phyloP scores from a whole-genome alignment of 169 alveolate species.

The Perkinsus chesapeaki region DNA sequence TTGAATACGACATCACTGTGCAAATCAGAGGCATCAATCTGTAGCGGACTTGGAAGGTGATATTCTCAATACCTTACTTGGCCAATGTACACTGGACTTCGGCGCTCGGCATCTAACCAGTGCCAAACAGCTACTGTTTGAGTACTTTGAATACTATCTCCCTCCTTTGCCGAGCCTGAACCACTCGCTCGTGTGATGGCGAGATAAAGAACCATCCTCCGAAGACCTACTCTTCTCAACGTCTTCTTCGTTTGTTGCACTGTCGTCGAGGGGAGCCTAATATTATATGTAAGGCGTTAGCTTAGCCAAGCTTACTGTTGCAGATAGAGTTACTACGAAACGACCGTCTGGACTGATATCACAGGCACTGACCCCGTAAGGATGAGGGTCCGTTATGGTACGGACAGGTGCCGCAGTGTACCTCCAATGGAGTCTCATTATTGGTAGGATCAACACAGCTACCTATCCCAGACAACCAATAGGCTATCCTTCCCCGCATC shows the following conservation, averaged over 20 bases:
- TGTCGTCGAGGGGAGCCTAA: background rate
- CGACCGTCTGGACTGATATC: constrained; percentile 41
- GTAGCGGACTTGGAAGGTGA: background rate
- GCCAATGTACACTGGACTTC: background rate
- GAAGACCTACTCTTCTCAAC: background rate
- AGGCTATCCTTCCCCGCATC: constrained; percentile 41
- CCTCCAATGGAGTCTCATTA: background rate
- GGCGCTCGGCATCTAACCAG: constrained; percentile 20
- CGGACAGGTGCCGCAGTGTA: constrained; percentile 63
- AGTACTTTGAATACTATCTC: background rate
- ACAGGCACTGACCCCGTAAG: constrained; percentile 61
- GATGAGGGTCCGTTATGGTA: constrained; percentile 67
- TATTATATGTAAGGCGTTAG: background rate
- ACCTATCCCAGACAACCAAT: constrained; percentile 76
- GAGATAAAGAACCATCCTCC: background rate
- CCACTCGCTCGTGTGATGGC: background rate
- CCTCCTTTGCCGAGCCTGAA: background rate
- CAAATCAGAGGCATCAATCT: constrained; percentile 3
- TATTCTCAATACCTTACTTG: background rate
- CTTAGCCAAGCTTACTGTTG: background rate
- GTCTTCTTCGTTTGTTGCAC: background rate
- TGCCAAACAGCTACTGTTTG: constrained; percentile 33
- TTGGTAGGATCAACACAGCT: background rate
- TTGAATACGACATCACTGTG: constrained; percentile 58
- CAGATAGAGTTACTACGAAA: constrained; percentile 26